Evolutionary conservation across 495 filamentous ascomycete species (phyloP).

Genomic region (Aspergillus carlsbadensis): DNA sequence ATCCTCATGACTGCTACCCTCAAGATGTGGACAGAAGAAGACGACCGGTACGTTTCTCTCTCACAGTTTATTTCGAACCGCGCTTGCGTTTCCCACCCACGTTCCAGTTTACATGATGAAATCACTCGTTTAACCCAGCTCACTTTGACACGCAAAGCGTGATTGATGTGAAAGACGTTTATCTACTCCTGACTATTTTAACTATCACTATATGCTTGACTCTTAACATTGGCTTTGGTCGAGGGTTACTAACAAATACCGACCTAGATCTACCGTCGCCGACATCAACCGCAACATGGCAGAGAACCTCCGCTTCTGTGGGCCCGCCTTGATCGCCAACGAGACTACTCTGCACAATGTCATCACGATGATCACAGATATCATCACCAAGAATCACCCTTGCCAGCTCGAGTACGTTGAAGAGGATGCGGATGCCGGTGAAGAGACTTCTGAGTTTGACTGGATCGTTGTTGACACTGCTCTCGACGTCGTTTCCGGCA

Average conservation of each 20-base stretch:
- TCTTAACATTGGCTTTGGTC: not conserved
- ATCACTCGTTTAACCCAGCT: slow-evolving; percentile 95
- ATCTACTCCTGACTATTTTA: slow-evolving; percentile 41
- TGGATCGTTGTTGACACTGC: slow-evolving; percentile 95
- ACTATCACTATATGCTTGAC: slow-evolving; percentile 13
- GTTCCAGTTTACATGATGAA: slow-evolving; percentile 68
- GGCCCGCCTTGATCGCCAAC: slow-evolving; percentile 78
- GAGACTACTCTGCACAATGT: slow-evolving; percentile 62
- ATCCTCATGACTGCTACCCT: slow-evolving; percentile 83
- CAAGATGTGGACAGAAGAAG: slow-evolving; percentile 81
- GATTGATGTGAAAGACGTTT: slow-evolving; percentile 87
- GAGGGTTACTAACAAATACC: slow-evolving; percentile 38
- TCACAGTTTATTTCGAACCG: slow-evolving; percentile 24
- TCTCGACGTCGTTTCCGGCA: slow-evolving; percentile 80
- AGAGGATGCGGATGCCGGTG: slow-evolving; percentile 65
- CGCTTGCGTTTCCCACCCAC: not conserved
- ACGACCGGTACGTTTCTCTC: slow-evolving; percentile 73
- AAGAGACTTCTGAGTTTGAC: slow-evolving; percentile 92
- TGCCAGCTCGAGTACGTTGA: slow-evolving; percentile 88
- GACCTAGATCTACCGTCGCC: slow-evolving; percentile 74
- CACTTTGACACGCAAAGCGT: slow-evolving; percentile 87
- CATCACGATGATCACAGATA: slow-evolving; percentile 62
- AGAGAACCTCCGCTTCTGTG: slow-evolving; percentile 88
- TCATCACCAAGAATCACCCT: slow-evolving; percentile 85
- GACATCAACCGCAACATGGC: slow-evolving; percentile 95